Evolutionary conservation across 345 rosid species (phyloP), one percentile per base, ranked within the genome.

Genomic region (Mallotus nudiflorus): DNA sequence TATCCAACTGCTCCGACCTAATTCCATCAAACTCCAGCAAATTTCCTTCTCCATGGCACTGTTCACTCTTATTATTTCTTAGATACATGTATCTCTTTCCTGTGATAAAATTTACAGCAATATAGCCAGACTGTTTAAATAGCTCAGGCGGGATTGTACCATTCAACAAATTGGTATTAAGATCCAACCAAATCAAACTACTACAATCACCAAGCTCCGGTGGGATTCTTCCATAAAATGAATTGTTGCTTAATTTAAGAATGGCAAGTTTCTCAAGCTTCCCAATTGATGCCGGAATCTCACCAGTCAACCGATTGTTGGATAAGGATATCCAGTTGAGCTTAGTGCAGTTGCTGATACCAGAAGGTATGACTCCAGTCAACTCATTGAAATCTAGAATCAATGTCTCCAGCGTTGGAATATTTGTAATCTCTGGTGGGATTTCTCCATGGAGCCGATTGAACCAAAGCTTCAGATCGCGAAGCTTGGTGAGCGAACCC

Each of bases 171-270:
- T 95, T 95, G 66, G 91, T 83, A 66, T 95, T 95, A 52, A 95
- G 89, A 82, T 92, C 99, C 67, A 95, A 71, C 99, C 99, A 95
- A 55, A 95, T 86, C 78, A 95, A 79, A 86, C 99, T 95, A 20
- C 80, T 71, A 60, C 94, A 88, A 28, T 95, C 91, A 1, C 99
- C 99, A 4, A 95, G 90, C 93, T 92, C 92, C 0, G 84, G 87
- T 2, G 99, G 99, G 62, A 95, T 90, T 35, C 84, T 79, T 1
- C 98, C 99, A 11, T 62, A 67, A 72, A 95, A 86, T 0, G 98
- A 83, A 78, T 95, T 95, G 78, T 92, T 90, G 82, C 99, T 95
- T 35, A 95, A 87, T 77, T 89, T 95, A 66, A 95, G 93, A 73
- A 95, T 95, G 0, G 98, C 92, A 1, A 95, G 92, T 65, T 68